These are phyloP conservation scores for Sporothrix pseudoabietina DNA, from an alignment of 2,329 filamentous ascomycete species.

Conservation along the genomic window DNA sequence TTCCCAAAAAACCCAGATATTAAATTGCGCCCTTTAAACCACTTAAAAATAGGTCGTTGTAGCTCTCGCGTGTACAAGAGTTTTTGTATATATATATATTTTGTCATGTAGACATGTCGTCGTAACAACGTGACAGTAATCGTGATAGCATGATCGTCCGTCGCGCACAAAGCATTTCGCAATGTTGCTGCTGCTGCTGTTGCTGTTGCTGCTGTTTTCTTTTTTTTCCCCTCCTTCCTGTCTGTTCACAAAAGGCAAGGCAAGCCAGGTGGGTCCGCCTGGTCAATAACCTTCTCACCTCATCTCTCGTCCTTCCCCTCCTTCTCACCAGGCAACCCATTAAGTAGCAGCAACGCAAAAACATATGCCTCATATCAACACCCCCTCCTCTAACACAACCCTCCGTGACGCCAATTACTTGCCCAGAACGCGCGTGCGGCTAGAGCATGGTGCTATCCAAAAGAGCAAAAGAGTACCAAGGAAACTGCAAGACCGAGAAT, in stretches of 20 bases:
- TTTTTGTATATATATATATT: conserved; percentile 19
- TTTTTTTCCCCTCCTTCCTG: not conserved
- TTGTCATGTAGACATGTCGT: conserved; percentile 31
- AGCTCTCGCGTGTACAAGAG: conserved; percentile 7
- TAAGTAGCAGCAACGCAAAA: conserved; percentile 13
- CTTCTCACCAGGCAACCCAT: not conserved
- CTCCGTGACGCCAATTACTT: not conserved
- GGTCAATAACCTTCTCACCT: too few species aligned
- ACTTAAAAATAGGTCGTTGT: conserved; percentile 23
- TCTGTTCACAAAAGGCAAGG: not conserved
- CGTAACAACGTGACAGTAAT: conserved; percentile 32
- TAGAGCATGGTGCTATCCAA: not conserved
- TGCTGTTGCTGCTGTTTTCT: not conserved
- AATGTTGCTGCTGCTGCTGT: conserved; percentile 1
- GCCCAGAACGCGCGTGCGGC: not conserved
- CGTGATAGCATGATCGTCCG: conserved; percentile 19
- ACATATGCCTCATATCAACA: not conserved
- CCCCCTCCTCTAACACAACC: not conserved
- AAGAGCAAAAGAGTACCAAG: not conserved
- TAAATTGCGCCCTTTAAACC: conserved; percentile 11
- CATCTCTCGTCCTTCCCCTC: not conserved
- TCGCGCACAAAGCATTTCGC: not conserved
- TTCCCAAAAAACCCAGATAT: not conserved
- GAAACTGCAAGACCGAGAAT: not conserved
- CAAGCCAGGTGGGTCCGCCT: not conserved